These are phyloP conservation scores for Irpex lacteus DNA, from an alignment of 1,284 basidiomycete genomes.

Conservation along the genomic window DNA sequence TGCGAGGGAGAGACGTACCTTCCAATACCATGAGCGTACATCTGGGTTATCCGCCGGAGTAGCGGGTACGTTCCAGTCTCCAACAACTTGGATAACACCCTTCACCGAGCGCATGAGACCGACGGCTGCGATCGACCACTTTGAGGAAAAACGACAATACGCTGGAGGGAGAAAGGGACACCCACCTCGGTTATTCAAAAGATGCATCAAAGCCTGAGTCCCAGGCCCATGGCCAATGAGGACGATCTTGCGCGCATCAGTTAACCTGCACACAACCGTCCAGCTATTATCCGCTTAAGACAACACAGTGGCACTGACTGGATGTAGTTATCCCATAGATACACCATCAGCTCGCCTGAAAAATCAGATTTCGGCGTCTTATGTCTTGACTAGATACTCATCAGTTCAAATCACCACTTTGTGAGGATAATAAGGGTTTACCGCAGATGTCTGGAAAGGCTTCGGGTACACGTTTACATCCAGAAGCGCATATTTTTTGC, in stretches of 20 bases:
- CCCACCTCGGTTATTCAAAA: constrained; percentile 71
- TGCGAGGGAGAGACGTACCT: constrained; percentile 36
- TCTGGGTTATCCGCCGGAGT: constrained; percentile 50
- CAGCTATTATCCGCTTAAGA: not conserved
- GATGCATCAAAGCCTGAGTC: constrained; percentile 69
- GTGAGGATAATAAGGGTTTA: constrained; percentile 16
- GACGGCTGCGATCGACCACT: constrained; percentile 28
- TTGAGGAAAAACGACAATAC: not conserved
- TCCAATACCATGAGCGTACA: constrained; percentile 61
- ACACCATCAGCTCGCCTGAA: constrained; percentile 64
- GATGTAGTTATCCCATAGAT: constrained; percentile 96
- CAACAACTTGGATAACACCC: constrained; percentile 77
- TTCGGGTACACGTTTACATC: constrained; percentile 87
- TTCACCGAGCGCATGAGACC: constrained; percentile 62
- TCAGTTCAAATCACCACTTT: not conserved
- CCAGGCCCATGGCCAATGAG: constrained; percentile 88
- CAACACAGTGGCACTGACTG: constrained; percentile 44
- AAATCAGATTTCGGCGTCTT: constrained; percentile 40
- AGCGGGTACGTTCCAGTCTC: constrained; percentile 55
- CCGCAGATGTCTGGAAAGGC: constrained; percentile 43
- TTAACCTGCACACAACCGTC: constrained; percentile 48
- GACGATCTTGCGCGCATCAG: constrained; percentile 68
- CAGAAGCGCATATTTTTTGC: constrained; percentile 69
- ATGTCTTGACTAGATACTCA: not conserved
- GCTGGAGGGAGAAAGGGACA: constrained; percentile 12